Conservation (phyloP, 306 rosid species). For the Chamaecrista fasciculata region DNA sequence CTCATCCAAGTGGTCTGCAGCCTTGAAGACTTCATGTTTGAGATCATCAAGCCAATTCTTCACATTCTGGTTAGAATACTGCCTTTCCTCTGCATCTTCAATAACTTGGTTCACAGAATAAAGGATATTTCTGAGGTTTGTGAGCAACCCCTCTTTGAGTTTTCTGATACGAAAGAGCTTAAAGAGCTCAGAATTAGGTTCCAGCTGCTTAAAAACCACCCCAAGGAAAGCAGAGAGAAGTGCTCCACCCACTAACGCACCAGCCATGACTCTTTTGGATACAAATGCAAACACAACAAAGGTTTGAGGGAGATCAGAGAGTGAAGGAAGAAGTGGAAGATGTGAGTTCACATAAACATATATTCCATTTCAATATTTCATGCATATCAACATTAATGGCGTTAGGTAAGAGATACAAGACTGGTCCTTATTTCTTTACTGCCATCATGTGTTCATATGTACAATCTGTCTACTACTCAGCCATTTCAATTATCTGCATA, state of each 20-base stretch:
- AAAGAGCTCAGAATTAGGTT: not conserved
- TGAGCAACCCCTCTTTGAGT: not conserved
- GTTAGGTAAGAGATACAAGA: too few species aligned
- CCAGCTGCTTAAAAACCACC: not conserved
- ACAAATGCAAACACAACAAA: too few species aligned
- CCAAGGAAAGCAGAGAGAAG: constrained; percentile 5
- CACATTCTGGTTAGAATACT: not conserved
- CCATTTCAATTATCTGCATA: too few species aligned
- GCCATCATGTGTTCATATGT: too few species aligned
- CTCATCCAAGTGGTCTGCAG: not conserved
- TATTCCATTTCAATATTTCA: too few species aligned
- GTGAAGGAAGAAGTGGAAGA: too few species aligned
- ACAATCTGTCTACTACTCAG: too few species aligned
- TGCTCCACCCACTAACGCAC: constrained; percentile 10
- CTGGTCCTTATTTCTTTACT: too few species aligned
- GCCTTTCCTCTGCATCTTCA: not conserved
- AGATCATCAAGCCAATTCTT: not conserved
- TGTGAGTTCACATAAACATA: too few species aligned
- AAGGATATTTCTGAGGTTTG: not conserved
- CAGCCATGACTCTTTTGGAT: too few species aligned
- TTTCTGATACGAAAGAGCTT: constrained; percentile 7
- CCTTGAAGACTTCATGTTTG: not conserved
- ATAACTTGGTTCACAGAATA: not conserved
- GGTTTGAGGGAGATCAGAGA: too few species aligned
- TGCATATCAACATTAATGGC: too few species aligned